Evolutionary conservation across 129 eudicot species (phyloP), one percentile per base, ranked within the genome.

Genomic region (Smallanthus sonchifolius): DNA sequence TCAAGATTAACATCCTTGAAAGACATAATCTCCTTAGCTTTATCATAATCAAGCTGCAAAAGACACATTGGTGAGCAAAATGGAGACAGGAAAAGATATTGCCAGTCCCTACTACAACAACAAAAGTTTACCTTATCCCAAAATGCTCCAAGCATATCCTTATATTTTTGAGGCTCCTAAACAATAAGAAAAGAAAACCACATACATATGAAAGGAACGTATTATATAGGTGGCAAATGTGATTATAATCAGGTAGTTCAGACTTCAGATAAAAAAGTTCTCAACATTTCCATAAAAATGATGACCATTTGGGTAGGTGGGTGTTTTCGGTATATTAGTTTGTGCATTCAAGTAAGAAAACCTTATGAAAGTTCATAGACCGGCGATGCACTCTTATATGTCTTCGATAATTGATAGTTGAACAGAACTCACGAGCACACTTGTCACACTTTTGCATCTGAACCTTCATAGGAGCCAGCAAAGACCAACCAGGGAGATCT

Each of bases 401-500:
- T 76, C 96, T 85, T 59, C 96, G 73, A 43, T 85, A 90, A 74
- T 86, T 90, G 68, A 90, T 83, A 44, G 90, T 81, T 5, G 99
- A 94, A 65, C 94, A 91, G 74, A 88, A 94, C 70, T 94, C 97
- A 67, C 76, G 83, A 66, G 88, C 79, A 78, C 99, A 94, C 81
- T 88, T 94, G 5, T 88, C 97, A 79, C 99, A 94, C 85, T 88
- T 94, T 73, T 86, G 93, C 93, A 86, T 77, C 85, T 85, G 97
- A 81, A 83, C 79, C 87, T 83, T 94, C 66, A 83, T 8, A 34
- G 96, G 96, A 76, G 98, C 83, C 70, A 82, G 52, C 81, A 94
- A 77, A 15, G 97, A 97, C 97, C 98, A 94, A 68, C 97, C 92
- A 61, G 84, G 80, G 63, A 88, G 79, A 79, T 86, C 96, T 86